A percentile compares a stretch with the other conserved stretches of the same genome.
Evolutionary conservation across 257 asterid species (phyloP).

Genomic region (Craterostigma plantagineum): DNA sequence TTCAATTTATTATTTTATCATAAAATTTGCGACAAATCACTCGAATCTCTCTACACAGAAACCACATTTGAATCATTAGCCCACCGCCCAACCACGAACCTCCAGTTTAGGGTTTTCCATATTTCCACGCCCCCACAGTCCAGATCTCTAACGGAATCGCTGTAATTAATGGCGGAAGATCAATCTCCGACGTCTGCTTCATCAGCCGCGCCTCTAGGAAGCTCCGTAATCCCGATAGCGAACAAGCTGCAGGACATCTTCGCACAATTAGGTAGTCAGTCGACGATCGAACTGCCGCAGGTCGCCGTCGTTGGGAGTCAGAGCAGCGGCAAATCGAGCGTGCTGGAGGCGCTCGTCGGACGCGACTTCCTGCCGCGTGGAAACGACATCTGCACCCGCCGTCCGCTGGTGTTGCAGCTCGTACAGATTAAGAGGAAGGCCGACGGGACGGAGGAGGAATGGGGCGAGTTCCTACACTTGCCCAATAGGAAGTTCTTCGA

Average conservation of each 20-base stretch:
- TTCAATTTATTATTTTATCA: too few species aligned
- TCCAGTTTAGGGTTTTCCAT: too few species aligned
- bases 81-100: too few species aligned
- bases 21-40: too few species aligned
- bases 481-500: conserved; percentile 46
- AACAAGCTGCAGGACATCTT: conserved; percentile 85
- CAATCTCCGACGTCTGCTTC: conserved; percentile 13
- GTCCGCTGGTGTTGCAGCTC: conserved; percentile 84
- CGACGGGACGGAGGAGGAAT: conserved; percentile 49
- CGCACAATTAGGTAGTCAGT: conserved; percentile 63
- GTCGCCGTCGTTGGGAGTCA: conserved; percentile 97
- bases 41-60: too few species aligned
- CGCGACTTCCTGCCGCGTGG: conserved; percentile 97
- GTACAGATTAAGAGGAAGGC: conserved; percentile 33
- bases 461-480: conserved; percentile 89
- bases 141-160: too few species aligned
- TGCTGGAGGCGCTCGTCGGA: conserved; percentile 89
- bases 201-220: conserved; percentile 35
- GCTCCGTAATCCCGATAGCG: conserved; percentile 65
- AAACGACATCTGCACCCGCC: conserved; percentile 73
- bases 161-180: conserved; percentile 41
- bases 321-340: conserved; percentile 98
- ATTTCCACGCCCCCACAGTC: too few species aligned
- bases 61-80: too few species aligned
- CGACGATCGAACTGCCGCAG: conserved; percentile 77